Evolutionary conservation across 768 basidiomycete species (phyloP).

Genomic region (Agrocybe praecox): DNA sequence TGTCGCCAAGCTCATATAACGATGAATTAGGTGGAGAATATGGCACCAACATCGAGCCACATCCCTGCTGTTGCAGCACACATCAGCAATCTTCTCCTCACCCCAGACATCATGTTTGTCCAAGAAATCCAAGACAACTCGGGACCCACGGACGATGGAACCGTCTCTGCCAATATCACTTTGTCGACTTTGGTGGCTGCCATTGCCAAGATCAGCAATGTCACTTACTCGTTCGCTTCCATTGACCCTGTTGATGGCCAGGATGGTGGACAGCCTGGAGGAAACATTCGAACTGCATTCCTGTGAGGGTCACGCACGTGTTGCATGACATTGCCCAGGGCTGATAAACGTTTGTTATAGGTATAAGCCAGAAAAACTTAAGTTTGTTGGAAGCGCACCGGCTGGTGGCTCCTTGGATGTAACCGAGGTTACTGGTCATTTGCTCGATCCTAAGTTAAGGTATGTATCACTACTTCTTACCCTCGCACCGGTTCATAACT

Average conservation of each 20-base stretch:
- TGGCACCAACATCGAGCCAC: constrained; percentile 50
- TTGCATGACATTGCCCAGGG: not conserved
- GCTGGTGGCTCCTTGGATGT: constrained; percentile 51
- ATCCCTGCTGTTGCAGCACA: constrained; percentile 53
- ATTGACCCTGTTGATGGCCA: constrained; percentile 53
- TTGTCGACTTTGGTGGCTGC: constrained; percentile 49
- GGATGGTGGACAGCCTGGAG: constrained; percentile 65
- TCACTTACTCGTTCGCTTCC: constrained; percentile 50
- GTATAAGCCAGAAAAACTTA: constrained; percentile 53
- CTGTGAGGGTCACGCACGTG: constrained; percentile 35
- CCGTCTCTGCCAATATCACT: constrained; percentile 54
- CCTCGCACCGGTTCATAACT: constrained; percentile 1
- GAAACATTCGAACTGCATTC: constrained; percentile 64
- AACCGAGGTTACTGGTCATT: constrained; percentile 34
- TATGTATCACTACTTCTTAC: constrained; percentile 19
- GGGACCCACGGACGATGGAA: constrained; percentile 53
- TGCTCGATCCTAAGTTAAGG: constrained; percentile 43
- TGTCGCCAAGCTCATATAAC: too few species aligned
- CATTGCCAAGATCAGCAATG: constrained; percentile 43
- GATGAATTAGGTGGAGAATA: constrained; percentile 51
- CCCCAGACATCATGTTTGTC: constrained; percentile 62
- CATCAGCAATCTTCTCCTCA: constrained; percentile 47
- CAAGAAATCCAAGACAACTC: constrained; percentile 69
- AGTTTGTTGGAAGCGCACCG: constrained; percentile 44
- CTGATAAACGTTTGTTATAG: constrained; percentile 12